Evolutionary conservation across 768 basidiomycete genomes (phyloP), one percentile per base, ranked within the genome.

Genomic region (Boletus vermiculosoides): DNA sequence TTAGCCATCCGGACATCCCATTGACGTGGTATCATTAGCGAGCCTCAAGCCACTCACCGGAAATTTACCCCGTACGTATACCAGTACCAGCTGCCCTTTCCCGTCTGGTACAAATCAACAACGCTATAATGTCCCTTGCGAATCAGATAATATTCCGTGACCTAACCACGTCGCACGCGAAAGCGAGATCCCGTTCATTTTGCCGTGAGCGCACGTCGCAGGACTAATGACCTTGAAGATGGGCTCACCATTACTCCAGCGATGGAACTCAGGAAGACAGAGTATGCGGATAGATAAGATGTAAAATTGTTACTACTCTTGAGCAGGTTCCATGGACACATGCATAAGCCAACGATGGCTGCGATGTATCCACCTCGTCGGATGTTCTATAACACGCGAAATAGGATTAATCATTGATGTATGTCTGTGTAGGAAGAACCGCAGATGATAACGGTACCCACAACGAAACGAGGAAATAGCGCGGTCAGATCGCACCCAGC

Each of bases 401-500:
- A 44, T 28, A 45, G 51, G 25, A 45, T 49, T 6, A 13, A 34
- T 58, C 51, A 51, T 45, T 20, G 51, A 53, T 53, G 12, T 15
- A 37, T n/a, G 45, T 52, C 22, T 36, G 42, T 42, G 41, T 44
- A 44, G 41, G 34, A 40, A 36, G 36, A 40, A 44, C 16, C 45
- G 37, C 42, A 34, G n/a, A 25, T 16, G 47, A 53, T 23, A 44
- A 40, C n/a, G 33, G 50, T 23, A 74, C 80, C 31, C 61, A 85
- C 84, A 63, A 93, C 83, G 72, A 83, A 92, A 47, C 85, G 85
- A 53, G 92, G 91, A 62, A 83, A 77, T 31, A 92, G 78, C 3
- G 90, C 83, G 2, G 90, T 92, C 62, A 93, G 71, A 70, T 93
- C 90, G 65, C 89, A 91, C 15, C 92, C 90, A 4, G 91, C 90